Evolutionary conservation across 1,284 basidiomycete species (phyloP).

Genomic region (Trichosporon inkin): DNA sequence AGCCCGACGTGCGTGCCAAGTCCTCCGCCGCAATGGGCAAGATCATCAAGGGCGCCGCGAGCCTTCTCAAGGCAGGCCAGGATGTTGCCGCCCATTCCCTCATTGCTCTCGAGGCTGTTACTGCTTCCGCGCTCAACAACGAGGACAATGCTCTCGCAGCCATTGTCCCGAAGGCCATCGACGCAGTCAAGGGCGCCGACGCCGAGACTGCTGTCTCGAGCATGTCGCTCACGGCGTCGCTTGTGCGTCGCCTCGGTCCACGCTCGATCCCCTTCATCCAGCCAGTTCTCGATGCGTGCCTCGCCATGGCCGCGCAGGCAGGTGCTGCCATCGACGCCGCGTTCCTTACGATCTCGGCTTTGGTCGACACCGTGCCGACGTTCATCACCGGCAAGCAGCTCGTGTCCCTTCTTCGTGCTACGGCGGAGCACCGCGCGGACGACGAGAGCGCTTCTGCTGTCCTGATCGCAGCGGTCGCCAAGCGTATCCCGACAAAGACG

Average conservation of each 20-base stretch:
- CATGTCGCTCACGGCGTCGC: conserved; percentile 56
- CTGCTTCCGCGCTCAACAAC: conserved; percentile 57
- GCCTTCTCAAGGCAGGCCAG: conserved; percentile 50
- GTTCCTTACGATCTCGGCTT: conserved; percentile 32
- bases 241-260: conserved; percentile 64
- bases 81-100: conserved; percentile 52
- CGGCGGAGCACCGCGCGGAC: conserved; percentile 34
- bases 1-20: conserved; percentile 58
- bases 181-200: conserved; percentile 50
- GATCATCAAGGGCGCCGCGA: conserved; percentile 52
- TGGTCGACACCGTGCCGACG: conserved; percentile 48
- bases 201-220: conserved; percentile 54
- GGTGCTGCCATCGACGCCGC: conserved; percentile 23
- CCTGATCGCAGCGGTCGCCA: conserved; percentile 59
- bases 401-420: conserved; percentile 42
- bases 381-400: conserved; percentile 52
- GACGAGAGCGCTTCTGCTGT: conserved; percentile 25
- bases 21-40: conserved; percentile 57
- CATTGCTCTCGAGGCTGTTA: conserved; percentile 60
- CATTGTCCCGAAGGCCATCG: conserved; percentile 60
- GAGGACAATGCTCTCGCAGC: conserved; percentile 65
- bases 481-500: conserved; percentile 63
- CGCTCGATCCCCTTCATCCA: conserved; percentile 78
- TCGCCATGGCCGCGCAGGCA: conserved; percentile 48
- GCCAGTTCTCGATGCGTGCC: conserved; percentile 62